Conservation (phyloP, 805 yeast genomes). For the Sungouiozyma ichnusensis region DNA sequence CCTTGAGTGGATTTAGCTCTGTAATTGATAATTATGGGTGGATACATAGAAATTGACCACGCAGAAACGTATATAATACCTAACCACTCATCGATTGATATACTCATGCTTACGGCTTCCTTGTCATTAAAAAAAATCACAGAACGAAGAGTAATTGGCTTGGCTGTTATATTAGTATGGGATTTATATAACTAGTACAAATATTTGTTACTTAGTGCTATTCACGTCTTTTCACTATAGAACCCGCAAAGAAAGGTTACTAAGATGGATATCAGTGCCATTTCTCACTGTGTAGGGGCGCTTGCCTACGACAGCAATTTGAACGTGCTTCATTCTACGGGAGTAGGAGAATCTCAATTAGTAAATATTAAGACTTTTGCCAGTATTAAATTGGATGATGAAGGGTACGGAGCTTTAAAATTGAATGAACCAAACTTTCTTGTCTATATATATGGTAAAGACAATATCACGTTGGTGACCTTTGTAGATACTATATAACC, state of each 20-base stretch:
- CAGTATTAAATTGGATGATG: slow-evolving; percentile 15
- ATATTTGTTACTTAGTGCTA: too few species aligned
- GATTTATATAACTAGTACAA: too few species aligned
- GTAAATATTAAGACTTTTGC: slow-evolving; percentile 18
- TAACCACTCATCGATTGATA: slow-evolving; percentile 14
- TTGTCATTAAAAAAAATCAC: too few species aligned
- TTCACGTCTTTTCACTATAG: too few species aligned
- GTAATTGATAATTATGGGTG: slow-evolving; percentile 36
- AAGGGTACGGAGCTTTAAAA: slow-evolving; percentile 20
- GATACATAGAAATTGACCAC: slow-evolving; percentile 43
- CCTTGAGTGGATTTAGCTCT: slow-evolving; percentile 36
- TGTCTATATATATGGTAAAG: slow-evolving; percentile 20
- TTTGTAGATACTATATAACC: slow-evolving; percentile 8
- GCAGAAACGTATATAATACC: slow-evolving; percentile 33
- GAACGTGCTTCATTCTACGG: slow-evolving; percentile 23
- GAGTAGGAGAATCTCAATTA: slow-evolving; percentile 21
- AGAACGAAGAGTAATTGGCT: neutral
- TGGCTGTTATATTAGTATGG: neutral
- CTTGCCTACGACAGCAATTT: slow-evolving; percentile 24
- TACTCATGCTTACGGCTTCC: neutral
- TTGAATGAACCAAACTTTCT: slow-evolving; percentile 6
- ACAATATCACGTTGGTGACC: slow-evolving; percentile 20
- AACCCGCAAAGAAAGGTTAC: neutral
- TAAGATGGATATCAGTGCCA: neutral
- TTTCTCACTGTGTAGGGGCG: slow-evolving; percentile 13